Base-by-base conservation (phyloP, 352 stramenopile genomes). In the Phytophthora sp. region DNA sequence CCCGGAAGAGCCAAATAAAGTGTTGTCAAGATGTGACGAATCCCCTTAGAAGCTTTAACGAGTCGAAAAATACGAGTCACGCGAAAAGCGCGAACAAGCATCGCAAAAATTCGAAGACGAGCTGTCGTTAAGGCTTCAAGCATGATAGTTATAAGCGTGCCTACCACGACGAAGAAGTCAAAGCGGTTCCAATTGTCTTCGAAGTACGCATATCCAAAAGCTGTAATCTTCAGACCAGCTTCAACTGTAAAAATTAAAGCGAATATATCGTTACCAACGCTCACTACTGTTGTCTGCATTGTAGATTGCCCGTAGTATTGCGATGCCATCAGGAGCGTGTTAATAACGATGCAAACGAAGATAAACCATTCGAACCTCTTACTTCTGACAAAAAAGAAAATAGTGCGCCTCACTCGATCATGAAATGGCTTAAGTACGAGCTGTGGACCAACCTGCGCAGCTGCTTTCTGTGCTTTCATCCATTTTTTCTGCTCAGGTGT, bases 21-120 rank as follows among this genome's bases (percentile, higher is more conserved):
- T n/a, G 93, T 97, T n/a, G 89, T 79, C 50, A 98, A 72, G 39
- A 97, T 91, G 39, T 95, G 88, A 0, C 77, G 72, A 41, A 98
- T 85, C 17, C 79, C 83, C 60, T 97, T 89, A 4, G 92, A 92
- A 26, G 87, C 73, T 15, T 91, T 91, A 5, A 97, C 76, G 4
- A 97, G 67, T 1, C 89, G 74, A 17, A 97, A 56, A 31, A 94
- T 85, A 13, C 90, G 75, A 2, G 86, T 95, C 34, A 98, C 91
- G 11, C 95, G 84, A 61, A 98, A 96, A 3, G 97, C 79, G 8
- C 95, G 86, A n/a, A 97, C 76, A 6, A 98, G 55, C 52, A 91
- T 91, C 11, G 89, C 83, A 20, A 96, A 73, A 8, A 77, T 92
- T 23, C 70, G 69, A 39, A 91, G 63, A 0, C 69, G 78, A 4